A percentile compares a stretch with the other conserved stretches of the same genome.
Conservation (phyloP, 768 basidiomycete genomes). For the Tylopilus vinaceipallidus region DNA sequence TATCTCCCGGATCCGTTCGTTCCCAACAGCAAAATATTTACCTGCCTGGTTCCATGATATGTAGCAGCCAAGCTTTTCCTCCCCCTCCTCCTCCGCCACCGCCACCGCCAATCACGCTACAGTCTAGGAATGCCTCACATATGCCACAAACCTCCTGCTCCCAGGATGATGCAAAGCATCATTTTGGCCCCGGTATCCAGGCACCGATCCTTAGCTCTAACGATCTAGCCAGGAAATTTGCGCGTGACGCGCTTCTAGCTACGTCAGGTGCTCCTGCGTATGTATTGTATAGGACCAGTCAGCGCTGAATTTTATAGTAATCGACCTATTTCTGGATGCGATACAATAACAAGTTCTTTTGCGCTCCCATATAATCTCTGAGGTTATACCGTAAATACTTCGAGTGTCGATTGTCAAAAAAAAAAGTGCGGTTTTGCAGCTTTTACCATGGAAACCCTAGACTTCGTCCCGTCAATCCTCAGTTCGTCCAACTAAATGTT, state of each 20-base stretch:
- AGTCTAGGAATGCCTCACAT: neutral
- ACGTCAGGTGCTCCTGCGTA: neutral
- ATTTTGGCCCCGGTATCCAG: constrained; percentile 6
- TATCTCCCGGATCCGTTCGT: neutral
- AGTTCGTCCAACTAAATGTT: neutral
- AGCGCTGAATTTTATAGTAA: constrained; percentile 1
- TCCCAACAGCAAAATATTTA: neutral
- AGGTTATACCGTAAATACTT: constrained; percentile 5
- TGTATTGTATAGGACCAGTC: constrained; percentile 1
- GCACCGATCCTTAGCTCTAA: constrained; percentile 6
- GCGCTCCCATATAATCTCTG: neutral
- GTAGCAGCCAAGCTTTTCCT: neutral
- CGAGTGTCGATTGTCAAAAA: neutral
- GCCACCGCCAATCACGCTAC: neutral
- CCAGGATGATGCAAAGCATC: constrained; percentile 1
- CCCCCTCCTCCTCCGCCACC: neutral
- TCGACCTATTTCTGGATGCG: neutral
- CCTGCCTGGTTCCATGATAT: neutral
- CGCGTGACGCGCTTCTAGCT: constrained; percentile 4
- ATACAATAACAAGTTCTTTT: neutral
- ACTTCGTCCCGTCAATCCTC: constrained; percentile 2
- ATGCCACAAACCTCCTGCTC: neutral
- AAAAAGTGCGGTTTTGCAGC: neutral
- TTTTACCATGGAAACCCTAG: constrained; percentile 14
- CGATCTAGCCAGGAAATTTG: constrained; percentile 8